Evolutionary conservation across 1,284 basidiomycete species (phyloP).

Genomic region (Rhodotorula sp.): DNA sequence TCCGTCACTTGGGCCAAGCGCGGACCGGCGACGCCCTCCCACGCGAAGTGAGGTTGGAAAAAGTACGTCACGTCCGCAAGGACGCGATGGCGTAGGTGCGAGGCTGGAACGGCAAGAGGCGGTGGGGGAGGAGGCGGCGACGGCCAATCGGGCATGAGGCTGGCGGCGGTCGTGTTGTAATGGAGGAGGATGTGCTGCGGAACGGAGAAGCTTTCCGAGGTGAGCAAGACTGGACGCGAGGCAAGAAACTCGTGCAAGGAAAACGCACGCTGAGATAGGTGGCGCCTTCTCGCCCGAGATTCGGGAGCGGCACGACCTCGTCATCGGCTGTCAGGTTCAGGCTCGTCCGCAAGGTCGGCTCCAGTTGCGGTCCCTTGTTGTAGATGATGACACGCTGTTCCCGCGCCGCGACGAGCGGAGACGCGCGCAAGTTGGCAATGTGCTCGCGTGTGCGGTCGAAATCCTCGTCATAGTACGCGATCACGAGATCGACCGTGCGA

Average conservation of each 20-base stretch:
- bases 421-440: conserved; percentile 12
- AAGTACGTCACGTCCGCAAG: conserved; percentile 49
- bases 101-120: background rate
- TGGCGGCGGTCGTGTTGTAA: conserved; percentile 29
- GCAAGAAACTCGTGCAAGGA: no score
- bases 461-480: conserved; percentile 37
- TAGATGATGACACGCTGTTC: conserved; percentile 31
- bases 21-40: conserved; percentile 48
- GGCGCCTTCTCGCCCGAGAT: conserved; percentile 43
- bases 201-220: no score
- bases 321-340: conserved; percentile 15
- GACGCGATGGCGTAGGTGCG: conserved; percentile 3
- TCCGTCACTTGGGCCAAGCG: conserved; percentile 43
- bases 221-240: background rate
- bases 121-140: background rate
- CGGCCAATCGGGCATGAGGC: background rate
- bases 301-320: conserved; percentile 38
- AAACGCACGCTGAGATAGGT: conserved; percentile 42
- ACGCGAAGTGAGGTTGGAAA: conserved; percentile 51
- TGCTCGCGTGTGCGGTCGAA: conserved; percentile 9
- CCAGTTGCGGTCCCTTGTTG: conserved; percentile 27
- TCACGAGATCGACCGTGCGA: conserved; percentile 35
- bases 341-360: conserved; percentile 16
- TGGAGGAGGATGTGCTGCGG: conserved; percentile 36
- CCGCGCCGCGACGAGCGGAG: conserved; percentile 8